phyloP scores from a whole-genome alignment of 148 eudicot genomes.

The Vaccinium corymbosum region DNA sequence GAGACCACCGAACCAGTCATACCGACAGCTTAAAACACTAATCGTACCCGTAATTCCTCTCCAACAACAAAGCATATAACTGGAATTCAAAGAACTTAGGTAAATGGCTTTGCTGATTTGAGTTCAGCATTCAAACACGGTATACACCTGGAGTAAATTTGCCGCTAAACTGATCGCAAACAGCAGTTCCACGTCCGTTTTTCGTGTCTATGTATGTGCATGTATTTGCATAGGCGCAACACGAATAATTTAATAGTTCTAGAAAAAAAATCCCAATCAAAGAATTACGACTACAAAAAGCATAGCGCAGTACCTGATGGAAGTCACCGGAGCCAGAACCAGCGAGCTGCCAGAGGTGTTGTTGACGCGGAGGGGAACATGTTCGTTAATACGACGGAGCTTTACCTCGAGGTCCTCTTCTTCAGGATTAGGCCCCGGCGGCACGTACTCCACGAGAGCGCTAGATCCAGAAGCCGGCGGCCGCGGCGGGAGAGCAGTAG shows the following conservation, averaged over 20 bases:
- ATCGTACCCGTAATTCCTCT: neutral
- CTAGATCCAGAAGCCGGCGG: conserved; percentile 44
- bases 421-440: conserved; percentile 55
- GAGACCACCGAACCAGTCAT: neutral
- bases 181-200: neutral
- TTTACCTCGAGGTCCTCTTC: conserved; percentile 88
- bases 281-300: neutral
- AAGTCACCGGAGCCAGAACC: conserved; percentile 99
- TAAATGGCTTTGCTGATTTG: neutral
- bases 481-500: conserved; percentile 47
- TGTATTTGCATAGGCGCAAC: too few species aligned
- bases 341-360: conserved; percentile 97
- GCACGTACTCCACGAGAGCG: conserved; percentile 73
- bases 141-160: neutral
- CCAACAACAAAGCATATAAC: neutral
- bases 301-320: conserved; percentile 61
- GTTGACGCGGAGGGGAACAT: conserved; percentile 89
- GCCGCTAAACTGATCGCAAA: neutral
- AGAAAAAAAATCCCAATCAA: neutral
- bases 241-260: neutral
- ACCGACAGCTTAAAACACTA: neutral
- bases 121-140: neutral
- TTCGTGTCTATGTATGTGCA: neutral
- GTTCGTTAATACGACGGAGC: conserved; percentile 78
- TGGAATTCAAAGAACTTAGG: neutral